These are phyloP conservation scores for Holtermanniella nyarrowii DNA, from an alignment of 768 basidiomycete species.

Conservation along the genomic window DNA sequence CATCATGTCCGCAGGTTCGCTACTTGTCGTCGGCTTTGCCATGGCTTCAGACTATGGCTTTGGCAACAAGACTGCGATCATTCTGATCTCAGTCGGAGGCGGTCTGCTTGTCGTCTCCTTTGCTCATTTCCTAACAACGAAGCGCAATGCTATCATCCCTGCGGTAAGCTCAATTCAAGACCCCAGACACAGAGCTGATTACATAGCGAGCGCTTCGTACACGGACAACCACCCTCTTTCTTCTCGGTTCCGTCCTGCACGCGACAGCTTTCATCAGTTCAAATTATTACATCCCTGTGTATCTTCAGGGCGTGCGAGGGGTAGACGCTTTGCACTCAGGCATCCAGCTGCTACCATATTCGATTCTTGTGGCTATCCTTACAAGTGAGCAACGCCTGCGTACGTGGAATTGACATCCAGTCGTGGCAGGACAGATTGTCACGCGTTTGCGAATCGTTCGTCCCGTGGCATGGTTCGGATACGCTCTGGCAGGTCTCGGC, in stretches of 20 bases:
- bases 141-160: slow-evolving; percentile 41
- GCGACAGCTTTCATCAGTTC: slow-evolving; percentile 25
- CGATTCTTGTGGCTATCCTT: slow-evolving; percentile 4
- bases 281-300: slow-evolving; percentile 22
- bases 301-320: slow-evolving; percentile 34
- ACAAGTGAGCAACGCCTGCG: slow-evolving; percentile 1
- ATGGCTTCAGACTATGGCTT: slow-evolving; percentile 37
- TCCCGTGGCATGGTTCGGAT: slow-evolving; percentile 33
- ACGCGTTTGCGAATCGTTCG: slow-evolving; percentile 23
- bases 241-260: slow-evolving; percentile 23
- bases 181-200: neutral
- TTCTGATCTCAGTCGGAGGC: slow-evolving; percentile 34
- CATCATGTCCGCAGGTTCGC: slow-evolving; percentile 33
- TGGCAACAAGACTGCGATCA: slow-evolving; percentile 28
- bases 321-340: slow-evolving; percentile 16
- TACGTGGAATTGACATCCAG: neutral
- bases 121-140: slow-evolving; percentile 36
- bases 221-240: slow-evolving; percentile 33
- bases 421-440: slow-evolving; percentile 27
- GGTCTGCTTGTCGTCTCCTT: slow-evolving; percentile 14
- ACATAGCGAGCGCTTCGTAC: slow-evolving; percentile 21
- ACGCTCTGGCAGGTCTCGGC: slow-evolving; percentile 16
- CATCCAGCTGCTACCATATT: slow-evolving; percentile 28
- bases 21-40: slow-evolving; percentile 41
- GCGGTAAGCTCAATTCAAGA: slow-evolving; percentile 12